Percentiles rank a stretch among this genome's conserved stretches.
phyloP scores from a whole-genome alignment of 352 stramenopile species.

The Phytophthora quininea region DNA sequence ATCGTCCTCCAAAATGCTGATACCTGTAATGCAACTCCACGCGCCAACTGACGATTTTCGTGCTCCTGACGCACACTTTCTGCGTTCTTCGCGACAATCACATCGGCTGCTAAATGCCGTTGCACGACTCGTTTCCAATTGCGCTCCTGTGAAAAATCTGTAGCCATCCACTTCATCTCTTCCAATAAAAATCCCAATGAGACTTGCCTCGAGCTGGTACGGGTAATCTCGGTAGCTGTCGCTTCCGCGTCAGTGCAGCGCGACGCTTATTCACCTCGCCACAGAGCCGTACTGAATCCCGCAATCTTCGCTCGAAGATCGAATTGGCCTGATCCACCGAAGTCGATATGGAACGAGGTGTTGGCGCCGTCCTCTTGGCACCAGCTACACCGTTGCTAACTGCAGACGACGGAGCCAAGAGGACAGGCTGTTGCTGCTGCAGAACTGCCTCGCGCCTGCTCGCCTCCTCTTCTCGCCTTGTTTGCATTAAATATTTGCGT shows the following conservation, averaged over 20 bases:
- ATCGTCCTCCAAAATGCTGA: constrained; percentile 87
- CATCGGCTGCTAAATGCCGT: constrained; percentile 63
- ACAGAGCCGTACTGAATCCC: constrained; percentile 51
- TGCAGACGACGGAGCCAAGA: constrained; percentile 14
- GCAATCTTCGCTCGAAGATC: constrained; percentile 60
- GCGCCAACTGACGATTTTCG: constrained; percentile 67
- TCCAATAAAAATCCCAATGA: constrained; percentile 96
- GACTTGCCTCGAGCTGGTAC: constrained; percentile 61
- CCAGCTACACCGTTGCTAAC: constrained; percentile 17
- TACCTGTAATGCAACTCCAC: constrained; percentile 70
- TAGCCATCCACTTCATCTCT: constrained; percentile 97
- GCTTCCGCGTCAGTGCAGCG: constrained; percentile 59
- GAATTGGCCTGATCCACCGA: constrained; percentile 35
- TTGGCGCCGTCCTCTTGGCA: constrained; percentile 10
- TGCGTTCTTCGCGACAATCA: constrained; percentile 69
- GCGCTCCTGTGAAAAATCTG: constrained; percentile 96
- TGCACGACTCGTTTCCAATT: constrained; percentile 94
- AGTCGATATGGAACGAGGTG: constrained; percentile 11
- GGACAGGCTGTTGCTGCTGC: constrained; percentile 26
- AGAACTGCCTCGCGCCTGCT: constrained; percentile 21
- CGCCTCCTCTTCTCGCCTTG: constrained; percentile 38
- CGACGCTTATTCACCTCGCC: constrained; percentile 46
- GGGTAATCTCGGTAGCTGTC: constrained; percentile 67
- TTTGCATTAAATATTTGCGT: constrained; percentile 57
- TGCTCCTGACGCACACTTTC: constrained; percentile 72